Evolutionary conservation across 257 asterid species (phyloP).

Genomic region (Penstemon barbatus): DNA sequence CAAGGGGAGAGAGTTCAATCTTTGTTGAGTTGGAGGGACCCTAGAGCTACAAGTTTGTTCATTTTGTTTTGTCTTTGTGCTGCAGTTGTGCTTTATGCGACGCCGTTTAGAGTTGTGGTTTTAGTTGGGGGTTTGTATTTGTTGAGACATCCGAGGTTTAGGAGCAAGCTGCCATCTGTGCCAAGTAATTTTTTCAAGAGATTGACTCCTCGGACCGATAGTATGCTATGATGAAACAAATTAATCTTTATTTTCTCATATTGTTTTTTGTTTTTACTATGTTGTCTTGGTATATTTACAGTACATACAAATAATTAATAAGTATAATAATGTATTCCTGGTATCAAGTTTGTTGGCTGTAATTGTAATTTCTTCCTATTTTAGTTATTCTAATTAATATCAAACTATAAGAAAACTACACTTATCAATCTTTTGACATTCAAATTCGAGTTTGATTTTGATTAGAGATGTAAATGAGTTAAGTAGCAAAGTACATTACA

Average conservation of each 20-base stretch:
- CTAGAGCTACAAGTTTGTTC: constrained; percentile 30
- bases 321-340: no score
- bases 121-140: constrained; percentile 21
- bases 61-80: constrained; percentile 25
- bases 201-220: constrained; percentile 29
- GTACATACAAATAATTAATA: no score
- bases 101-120: constrained; percentile 35
- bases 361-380: no score
- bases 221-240: constrained; percentile 19
- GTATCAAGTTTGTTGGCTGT: no score
- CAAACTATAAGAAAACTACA: no score
- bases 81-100: constrained; percentile 30
- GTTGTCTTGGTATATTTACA: no score
- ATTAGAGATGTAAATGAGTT: no score
- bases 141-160: constrained; percentile 31
- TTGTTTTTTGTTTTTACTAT: background rate
- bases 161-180: constrained; percentile 32
- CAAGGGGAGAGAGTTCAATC: constrained; percentile 33
- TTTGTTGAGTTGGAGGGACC: constrained; percentile 31
- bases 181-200: constrained; percentile 31
- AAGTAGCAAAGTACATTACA: no score
- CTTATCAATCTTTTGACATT: no score
- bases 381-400: no score
- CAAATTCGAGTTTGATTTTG: no score
- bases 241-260: background rate